Percentiles rank a stretch among this genome's conserved stretches.
These are phyloP conservation scores for Ophiostoma angusticollis DNA, from an alignment of 2,329 filamentous ascomycete species.

Conservation along the genomic window DNA sequence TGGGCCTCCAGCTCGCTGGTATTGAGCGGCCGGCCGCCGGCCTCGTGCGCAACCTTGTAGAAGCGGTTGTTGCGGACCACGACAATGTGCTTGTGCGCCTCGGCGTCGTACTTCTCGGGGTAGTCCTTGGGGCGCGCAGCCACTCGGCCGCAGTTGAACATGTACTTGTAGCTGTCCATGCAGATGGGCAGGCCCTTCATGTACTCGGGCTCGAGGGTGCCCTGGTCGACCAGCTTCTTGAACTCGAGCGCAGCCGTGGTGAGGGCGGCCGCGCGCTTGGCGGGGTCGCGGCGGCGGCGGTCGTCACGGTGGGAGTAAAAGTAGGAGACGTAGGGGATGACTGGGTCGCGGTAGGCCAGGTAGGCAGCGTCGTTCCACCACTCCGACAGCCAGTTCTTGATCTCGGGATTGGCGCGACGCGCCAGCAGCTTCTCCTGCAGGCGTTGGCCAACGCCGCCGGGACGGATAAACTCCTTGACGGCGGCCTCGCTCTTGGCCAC, in stretches of 20 bases:
- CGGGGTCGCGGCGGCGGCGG: constrained; percentile 70
- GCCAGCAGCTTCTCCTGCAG: constrained; percentile 82
- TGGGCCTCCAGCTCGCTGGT: constrained; percentile 80
- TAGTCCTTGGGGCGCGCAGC: constrained; percentile 72
- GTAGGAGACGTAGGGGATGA: constrained; percentile 97
- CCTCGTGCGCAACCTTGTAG: constrained; percentile 78
- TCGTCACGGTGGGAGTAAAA: constrained; percentile 99
- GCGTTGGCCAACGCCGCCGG: constrained; percentile 68
- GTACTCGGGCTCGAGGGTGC: constrained; percentile 86
- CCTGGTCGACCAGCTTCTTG: constrained; percentile 78
- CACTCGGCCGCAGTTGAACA: constrained; percentile 92
- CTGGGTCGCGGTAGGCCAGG: constrained; percentile 82
- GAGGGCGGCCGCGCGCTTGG: constrained; percentile 85
- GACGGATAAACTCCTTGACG: constrained; percentile 76
- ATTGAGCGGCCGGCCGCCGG: constrained; percentile 75
- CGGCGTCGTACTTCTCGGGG: constrained; percentile 63
- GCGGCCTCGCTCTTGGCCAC: constrained; percentile 65
- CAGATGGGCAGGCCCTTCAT: constrained; percentile 96
- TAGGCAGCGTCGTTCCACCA: constrained; percentile 99
- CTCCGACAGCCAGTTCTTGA: constrained; percentile 89
- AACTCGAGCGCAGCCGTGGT: constrained; percentile 79
- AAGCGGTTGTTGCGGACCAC: constrained; percentile 94
- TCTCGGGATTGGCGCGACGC: constrained; percentile 62
- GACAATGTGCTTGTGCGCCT: constrained; percentile 69
- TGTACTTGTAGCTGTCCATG: constrained; percentile 97